These are phyloP conservation scores for Coemansia javaensis DNA, from an alignment of 192 early-diverging fungal species.

Conservation along the genomic window DNA sequence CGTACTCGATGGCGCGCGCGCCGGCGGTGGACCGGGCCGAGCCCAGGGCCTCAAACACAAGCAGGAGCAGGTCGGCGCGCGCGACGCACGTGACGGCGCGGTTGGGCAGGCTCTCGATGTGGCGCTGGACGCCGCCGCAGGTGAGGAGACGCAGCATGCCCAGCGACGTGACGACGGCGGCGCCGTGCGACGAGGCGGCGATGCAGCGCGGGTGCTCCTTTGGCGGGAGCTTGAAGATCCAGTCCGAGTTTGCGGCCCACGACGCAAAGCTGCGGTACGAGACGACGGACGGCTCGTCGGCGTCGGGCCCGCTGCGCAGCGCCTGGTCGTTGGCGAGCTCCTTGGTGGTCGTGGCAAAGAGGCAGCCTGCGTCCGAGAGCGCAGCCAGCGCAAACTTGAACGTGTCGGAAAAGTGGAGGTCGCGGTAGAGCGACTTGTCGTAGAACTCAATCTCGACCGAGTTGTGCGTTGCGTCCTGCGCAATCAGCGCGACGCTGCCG, in stretches of 20 bases:
- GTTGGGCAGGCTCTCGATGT: slow-evolving; percentile 62
- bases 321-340: slow-evolving; percentile 45
- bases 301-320: slow-evolving; percentile 51
- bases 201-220: slow-evolving; percentile 71
- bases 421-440: slow-evolving; percentile 72
- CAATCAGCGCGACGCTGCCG: slow-evolving; percentile 71
- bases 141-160: slow-evolving; percentile 78
- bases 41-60: slow-evolving; percentile 28
- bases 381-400: slow-evolving; percentile 74
- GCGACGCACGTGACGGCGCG: slow-evolving; percentile 39
- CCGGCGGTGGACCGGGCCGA: slow-evolving; percentile 14
- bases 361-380: slow-evolving; percentile 63
- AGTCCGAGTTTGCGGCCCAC: slow-evolving; percentile 69
- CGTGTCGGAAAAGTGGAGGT: slow-evolving; percentile 79
- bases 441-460: slow-evolving; percentile 85
- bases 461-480: slow-evolving; percentile 60
- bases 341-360: slow-evolving; percentile 56
- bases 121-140: slow-evolving; percentile 71
- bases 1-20: slow-evolving; percentile 22
- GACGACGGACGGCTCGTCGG: slow-evolving; percentile 56
- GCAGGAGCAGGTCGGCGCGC: slow-evolving; percentile 28
- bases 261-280: slow-evolving; percentile 69
- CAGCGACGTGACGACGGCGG: slow-evolving; percentile 66
- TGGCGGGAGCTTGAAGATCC: slow-evolving; percentile 63
- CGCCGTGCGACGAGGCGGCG: slow-evolving; percentile 62